These are phyloP conservation scores for Podospora comata DNA, from an alignment of 495 filamentous ascomycete species.

Conservation along the genomic window DNA sequence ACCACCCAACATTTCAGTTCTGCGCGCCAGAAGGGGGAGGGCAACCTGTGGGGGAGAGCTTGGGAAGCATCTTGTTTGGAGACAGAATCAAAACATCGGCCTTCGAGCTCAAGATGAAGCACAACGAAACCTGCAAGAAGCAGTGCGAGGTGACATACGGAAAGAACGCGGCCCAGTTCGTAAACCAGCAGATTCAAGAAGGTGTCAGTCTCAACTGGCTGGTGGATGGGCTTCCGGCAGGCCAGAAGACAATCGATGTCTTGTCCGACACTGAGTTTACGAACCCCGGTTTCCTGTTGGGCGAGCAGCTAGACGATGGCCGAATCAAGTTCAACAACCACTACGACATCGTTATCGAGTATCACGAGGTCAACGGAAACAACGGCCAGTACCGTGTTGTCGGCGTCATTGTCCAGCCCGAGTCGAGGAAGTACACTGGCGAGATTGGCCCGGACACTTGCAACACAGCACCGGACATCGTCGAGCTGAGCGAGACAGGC, in stretches of 20 bases:
- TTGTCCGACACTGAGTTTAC: slow-evolving; percentile 73
- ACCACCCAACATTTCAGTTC: slow-evolving; percentile 80
- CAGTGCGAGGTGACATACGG: slow-evolving; percentile 70
- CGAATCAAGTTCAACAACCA: slow-evolving; percentile 78
- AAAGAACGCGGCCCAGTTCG: slow-evolving; percentile 65
- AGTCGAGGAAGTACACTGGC: slow-evolving; percentile 61
- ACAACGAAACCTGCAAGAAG: slow-evolving; percentile 81
- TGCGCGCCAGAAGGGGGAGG: slow-evolving; percentile 75
- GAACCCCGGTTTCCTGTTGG: slow-evolving; percentile 83
- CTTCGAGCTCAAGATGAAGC: slow-evolving; percentile 77
- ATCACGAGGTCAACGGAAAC: slow-evolving; percentile 65
- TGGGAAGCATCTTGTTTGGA: slow-evolving; percentile 95
- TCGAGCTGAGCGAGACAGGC: slow-evolving; percentile 60
- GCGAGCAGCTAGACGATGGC: slow-evolving; percentile 47
- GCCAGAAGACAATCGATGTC: slow-evolving; percentile 70
- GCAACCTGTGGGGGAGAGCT: slow-evolving; percentile 73
- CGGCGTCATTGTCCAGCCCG: slow-evolving; percentile 81
- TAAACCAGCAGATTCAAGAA: slow-evolving; percentile 75
- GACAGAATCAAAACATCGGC: slow-evolving; percentile 92
- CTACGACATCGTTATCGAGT: slow-evolving; percentile 90
- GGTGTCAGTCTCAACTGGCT: slow-evolving; percentile 93
- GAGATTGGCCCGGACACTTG: slow-evolving; percentile 59
- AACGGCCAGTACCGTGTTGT: slow-evolving; percentile 75
- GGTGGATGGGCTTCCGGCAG: slow-evolving; percentile 88
- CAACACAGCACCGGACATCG: slow-evolving; percentile 46